A percentile compares a stretch with the other conserved stretches of the same genome.
These are phyloP conservation scores for Quercus berberidifolia DNA, from an alignment of 306 rosid species.

Conservation along the genomic window DNA sequence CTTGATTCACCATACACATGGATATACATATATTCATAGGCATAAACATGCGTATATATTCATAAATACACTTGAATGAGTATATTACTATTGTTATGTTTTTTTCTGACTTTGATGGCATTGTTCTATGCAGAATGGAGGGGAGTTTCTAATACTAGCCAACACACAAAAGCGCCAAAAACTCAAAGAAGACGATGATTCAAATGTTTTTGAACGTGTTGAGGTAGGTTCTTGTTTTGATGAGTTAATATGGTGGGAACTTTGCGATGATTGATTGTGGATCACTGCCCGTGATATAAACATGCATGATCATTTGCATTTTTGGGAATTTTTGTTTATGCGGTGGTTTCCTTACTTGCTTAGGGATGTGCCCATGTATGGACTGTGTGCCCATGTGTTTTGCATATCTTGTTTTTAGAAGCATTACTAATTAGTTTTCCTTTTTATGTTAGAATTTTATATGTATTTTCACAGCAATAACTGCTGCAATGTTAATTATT, in stretches of 20 bases:
- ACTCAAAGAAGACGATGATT: constrained; percentile 42
- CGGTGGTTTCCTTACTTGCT: not conserved
- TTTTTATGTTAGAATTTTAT: not conserved
- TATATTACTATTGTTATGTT: not conserved
- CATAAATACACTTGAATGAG: not conserved
- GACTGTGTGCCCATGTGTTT: not conserved
- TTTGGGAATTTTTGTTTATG: not conserved
- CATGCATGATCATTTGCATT: not conserved
- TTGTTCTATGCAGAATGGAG: constrained; percentile 39
- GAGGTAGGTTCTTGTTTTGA: constrained; percentile 56
- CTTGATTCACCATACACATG: not conserved
- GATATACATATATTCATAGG: not conserved
- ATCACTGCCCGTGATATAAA: not conserved
- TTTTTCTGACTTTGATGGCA: not conserved
- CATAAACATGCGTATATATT: not conserved
- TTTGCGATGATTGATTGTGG: not conserved
- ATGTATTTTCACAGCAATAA: not conserved
- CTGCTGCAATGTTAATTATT: not conserved
- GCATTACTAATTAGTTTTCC: not conserved
- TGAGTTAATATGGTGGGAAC: constrained; percentile 6
- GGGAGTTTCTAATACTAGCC: constrained; percentile 89
- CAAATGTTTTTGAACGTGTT: constrained; percentile 46
- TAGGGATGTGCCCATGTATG: not conserved
- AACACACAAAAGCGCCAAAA: constrained; percentile 87
- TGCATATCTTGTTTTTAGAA: not conserved